These are phyloP conservation scores for Tephrocybe sp. DNA, from an alignment of 768 basidiomycete genomes.

Conservation along the genomic window DNA sequence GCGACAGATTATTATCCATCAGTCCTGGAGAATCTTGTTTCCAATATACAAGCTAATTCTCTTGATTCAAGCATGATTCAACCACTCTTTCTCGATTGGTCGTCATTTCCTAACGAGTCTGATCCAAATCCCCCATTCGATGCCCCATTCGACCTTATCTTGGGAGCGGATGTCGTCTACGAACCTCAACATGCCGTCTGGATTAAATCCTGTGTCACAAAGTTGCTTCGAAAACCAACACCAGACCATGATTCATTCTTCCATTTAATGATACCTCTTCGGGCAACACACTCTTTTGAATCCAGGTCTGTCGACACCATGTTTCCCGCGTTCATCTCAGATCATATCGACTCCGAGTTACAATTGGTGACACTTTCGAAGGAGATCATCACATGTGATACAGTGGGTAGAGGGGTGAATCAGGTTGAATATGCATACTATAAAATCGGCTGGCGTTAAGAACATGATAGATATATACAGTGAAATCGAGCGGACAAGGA, in stretches of 20 bases:
- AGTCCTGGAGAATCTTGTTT: conserved; percentile 66
- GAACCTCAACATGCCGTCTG: conserved; percentile 68
- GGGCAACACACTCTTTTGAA: conserved; percentile 62
- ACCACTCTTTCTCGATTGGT: conserved; percentile 64
- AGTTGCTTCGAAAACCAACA: conserved; percentile 40
- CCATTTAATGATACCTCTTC: conserved; percentile 78
- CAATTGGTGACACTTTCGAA: conserved; percentile 52
- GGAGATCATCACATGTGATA: conserved; percentile 57
- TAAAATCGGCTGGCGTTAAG: conserved; percentile 63
- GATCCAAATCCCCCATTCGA: conserved; percentile 25
- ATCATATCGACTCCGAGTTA: not conserved
- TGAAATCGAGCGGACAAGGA: not conserved
- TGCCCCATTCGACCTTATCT: conserved; percentile 61
- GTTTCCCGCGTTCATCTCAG: conserved; percentile 34
- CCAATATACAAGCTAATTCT: conserved; percentile 64
- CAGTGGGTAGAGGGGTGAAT: conserved; percentile 37
- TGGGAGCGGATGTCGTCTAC: conserved; percentile 86
- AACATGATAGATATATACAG: conserved; percentile 1
- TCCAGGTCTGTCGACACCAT: conserved; percentile 55
- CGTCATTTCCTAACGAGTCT: conserved; percentile 25
- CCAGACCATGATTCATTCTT: conserved; percentile 37
- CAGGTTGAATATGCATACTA: conserved; percentile 74
- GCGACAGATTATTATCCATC: conserved; percentile 80
- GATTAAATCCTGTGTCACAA: conserved; percentile 63
- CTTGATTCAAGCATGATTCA: conserved; percentile 15